Conservation (phyloP, 164 flowering plant species). For the Vitis rotundifolia region DNA sequence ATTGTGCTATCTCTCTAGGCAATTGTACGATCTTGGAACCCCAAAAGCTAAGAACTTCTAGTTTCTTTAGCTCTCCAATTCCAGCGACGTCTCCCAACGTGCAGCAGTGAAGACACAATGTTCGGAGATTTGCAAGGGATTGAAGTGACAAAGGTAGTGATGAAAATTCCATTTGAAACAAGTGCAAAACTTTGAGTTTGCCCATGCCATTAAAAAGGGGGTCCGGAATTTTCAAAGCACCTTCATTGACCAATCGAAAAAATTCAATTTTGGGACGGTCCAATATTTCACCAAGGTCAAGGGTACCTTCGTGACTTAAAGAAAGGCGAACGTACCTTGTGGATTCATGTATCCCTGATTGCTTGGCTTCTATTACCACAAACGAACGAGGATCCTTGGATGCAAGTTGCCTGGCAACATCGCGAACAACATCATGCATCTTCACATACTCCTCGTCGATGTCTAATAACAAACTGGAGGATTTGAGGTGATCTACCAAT, state of each 20-base stretch:
- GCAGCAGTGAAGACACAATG: slow-evolving; percentile 14
- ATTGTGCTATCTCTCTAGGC: slow-evolving; percentile 9
- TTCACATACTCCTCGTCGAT: too few relatives aligned
- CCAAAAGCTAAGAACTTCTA: slow-evolving; percentile 9
- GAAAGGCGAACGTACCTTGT: background rate
- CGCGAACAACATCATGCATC: too few relatives aligned
- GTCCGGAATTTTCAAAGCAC: background rate
- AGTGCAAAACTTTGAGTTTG: slow-evolving; percentile 14
- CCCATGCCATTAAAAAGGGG: background rate
- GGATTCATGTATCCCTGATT: background rate
- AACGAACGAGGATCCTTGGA: background rate
- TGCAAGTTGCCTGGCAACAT: too few relatives aligned
- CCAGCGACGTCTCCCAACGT: background rate
- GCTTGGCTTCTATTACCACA: background rate
- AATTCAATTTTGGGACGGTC: slow-evolving; percentile 4
- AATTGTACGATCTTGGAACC: background rate
- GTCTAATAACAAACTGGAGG: too few relatives aligned
- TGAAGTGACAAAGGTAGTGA: slow-evolving; percentile 4
- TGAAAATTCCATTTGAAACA: background rate
- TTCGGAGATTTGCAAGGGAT: slow-evolving; percentile 4
- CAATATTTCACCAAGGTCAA: slow-evolving; percentile 7
- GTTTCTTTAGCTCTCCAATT: slow-evolving; percentile 9
- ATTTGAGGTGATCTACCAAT: too few relatives aligned
- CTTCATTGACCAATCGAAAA: background rate
- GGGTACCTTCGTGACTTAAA: background rate